Percentiles rank a stretch among this genome's conserved stretches.
phyloP scores from a whole-genome alignment of 306 rosid genomes.

The Nissolia schottii region DNA sequence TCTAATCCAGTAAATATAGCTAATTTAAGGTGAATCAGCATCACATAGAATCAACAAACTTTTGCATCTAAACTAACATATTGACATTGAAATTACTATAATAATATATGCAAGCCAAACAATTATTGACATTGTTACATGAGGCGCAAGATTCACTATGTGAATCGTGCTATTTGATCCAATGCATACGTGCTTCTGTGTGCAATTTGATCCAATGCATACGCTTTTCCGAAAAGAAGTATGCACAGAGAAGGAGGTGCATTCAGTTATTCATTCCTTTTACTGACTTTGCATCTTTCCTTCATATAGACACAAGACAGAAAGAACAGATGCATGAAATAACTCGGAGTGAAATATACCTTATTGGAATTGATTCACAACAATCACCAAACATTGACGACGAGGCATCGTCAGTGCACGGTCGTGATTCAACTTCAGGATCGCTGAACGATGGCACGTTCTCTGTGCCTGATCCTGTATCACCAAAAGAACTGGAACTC shows the following conservation, averaged over 20 bases:
- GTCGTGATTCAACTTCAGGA: conserved; percentile 56
- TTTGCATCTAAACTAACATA: not conserved
- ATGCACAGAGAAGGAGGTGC: not conserved
- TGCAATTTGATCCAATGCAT: not conserved
- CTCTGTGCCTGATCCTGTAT: conserved; percentile 50
- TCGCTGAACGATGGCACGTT: conserved; percentile 36
- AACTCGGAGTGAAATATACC: conserved; percentile 40
- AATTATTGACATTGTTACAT: not conserved
- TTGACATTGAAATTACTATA: not conserved
- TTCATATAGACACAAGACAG: not conserved
- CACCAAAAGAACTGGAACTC: conserved; percentile 72
- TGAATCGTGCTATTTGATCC: not conserved
- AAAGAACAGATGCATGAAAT: not conserved
- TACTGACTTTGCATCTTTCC: not conserved
- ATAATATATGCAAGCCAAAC: not conserved
- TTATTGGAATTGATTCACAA: conserved; percentile 31
- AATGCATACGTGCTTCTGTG: not conserved
- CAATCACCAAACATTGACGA: conserved; percentile 33
- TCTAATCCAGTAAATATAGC: not conserved
- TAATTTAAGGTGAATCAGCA: not conserved
- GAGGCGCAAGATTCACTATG: not conserved
- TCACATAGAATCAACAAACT: not conserved
- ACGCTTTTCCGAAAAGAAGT: not conserved
- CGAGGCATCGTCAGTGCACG: conserved; percentile 14
- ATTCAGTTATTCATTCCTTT: not conserved